Evolutionary conservation across 2,329 filamentous ascomycete species (phyloP).

Genomic region (Ophiognomonia clavigignenti-juglandacearum): DNA sequence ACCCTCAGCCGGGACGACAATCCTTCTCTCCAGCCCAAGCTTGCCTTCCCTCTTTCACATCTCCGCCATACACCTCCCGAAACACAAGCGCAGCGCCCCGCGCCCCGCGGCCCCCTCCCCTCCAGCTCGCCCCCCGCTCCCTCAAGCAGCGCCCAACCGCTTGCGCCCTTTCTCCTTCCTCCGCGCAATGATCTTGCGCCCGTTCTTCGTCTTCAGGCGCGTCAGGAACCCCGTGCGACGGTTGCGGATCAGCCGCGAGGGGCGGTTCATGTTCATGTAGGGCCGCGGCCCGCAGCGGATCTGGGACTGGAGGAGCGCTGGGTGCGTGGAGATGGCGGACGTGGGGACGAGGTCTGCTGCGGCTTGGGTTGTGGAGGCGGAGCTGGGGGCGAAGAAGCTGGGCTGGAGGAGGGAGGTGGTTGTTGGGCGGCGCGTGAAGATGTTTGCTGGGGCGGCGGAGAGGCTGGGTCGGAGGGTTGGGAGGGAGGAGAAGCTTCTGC

Average conservation of each 20-base stretch:
- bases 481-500: conserved; percentile 36
- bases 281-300: conserved; percentile 52
- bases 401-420: conserved; percentile 17
- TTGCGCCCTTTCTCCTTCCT: conserved; percentile 49
- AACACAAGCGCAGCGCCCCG: too few species aligned
- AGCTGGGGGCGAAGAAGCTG: conserved; percentile 14
- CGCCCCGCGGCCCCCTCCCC: background rate
- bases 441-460: conserved; percentile 23
- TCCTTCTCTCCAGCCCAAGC: too few species aligned
- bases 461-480: conserved; percentile 44
- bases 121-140: background rate
- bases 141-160: conserved; percentile 31
- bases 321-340: conserved; percentile 45
- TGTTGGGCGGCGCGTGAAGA: conserved; percentile 18
- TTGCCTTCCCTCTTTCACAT: too few species aligned
- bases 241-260: conserved; percentile 54
- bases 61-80: background rate
- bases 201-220: conserved; percentile 44
- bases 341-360: conserved; percentile 41
- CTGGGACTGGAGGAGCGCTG: conserved; percentile 45
- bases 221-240: conserved; percentile 53
- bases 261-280: conserved; percentile 47
- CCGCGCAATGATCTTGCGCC: conserved; percentile 47
- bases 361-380: conserved; percentile 15
- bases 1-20: too few species aligned